phyloP scores from a whole-genome alignment of 148 eudicot genomes.

The Cornus controversa region DNA sequence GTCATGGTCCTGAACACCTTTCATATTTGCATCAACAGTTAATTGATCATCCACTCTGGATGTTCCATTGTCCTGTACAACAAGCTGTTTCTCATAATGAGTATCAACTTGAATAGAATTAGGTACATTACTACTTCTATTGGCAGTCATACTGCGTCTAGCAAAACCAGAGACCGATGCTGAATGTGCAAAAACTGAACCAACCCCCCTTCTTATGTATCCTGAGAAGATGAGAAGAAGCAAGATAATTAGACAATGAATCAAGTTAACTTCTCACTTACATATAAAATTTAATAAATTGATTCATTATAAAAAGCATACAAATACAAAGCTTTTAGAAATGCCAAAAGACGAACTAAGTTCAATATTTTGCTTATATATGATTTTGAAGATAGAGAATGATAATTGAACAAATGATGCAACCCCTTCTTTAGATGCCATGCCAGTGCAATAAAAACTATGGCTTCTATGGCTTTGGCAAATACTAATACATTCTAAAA shows the following conservation, averaged over 20 bases:
- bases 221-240: constrained; percentile 26
- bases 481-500: too few relatives aligned
- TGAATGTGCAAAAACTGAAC: constrained; percentile 9
- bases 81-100: constrained; percentile 15
- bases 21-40: constrained; percentile 11
- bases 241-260: not conserved
- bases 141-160: constrained; percentile 11
- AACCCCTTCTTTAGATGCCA: not conserved
- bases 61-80: constrained; percentile 9
- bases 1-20: constrained; percentile 6
- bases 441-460: not conserved
- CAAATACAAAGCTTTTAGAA: not conserved
- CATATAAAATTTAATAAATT: not conserved
- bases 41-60: constrained; percentile 16
- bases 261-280: not conserved
- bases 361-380: not conserved
- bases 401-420: not conserved
- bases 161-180: constrained; percentile 9
- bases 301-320: not conserved
- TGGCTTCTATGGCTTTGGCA: not conserved
- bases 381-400: not conserved
- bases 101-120: constrained; percentile 11
- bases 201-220: constrained; percentile 24
- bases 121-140: constrained; percentile 9
- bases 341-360: not conserved